These are phyloP conservation scores for Pyrenochaeta sp. DNA, from an alignment of 2,329 filamentous ascomycete species.

Conservation along the genomic window DNA sequence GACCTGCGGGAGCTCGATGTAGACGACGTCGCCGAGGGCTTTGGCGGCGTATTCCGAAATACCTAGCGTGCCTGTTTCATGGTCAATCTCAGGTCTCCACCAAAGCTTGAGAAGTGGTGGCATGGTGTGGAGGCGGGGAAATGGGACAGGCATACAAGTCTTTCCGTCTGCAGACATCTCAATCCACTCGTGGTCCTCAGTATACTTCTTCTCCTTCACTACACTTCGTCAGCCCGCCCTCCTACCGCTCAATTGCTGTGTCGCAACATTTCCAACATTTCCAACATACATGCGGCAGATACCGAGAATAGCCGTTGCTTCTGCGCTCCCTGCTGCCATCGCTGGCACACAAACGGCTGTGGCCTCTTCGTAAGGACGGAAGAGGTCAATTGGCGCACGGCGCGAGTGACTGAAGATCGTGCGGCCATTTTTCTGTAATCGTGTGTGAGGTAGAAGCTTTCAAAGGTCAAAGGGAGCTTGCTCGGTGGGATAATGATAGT, in stretches of 20 bases:
- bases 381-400: conserved; percentile 46
- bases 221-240: conserved; percentile 22
- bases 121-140: conserved; percentile 5
- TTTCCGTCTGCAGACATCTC: conserved; percentile 85
- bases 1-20: conserved; percentile 86
- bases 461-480: conserved; percentile 9
- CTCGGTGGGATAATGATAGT: background rate
- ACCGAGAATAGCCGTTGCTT: conserved; percentile 50
- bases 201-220: conserved; percentile 83
- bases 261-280: conserved; percentile 5
- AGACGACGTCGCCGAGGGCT: conserved; percentile 94
- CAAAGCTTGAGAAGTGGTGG: conserved; percentile 1
- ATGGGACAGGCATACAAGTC: conserved; percentile 64
- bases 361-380: conserved; percentile 31
- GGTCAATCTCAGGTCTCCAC: background rate
- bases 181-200: conserved; percentile 98
- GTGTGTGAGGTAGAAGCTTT: conserved; percentile 11
- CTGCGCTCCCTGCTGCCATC: conserved; percentile 31
- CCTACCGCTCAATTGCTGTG: conserved; percentile 3
- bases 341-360: conserved; percentile 32
- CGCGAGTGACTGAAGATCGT: conserved; percentile 42
- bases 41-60: conserved; percentile 93
- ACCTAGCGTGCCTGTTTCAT: conserved; percentile 69
- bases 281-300: conserved; percentile 42
- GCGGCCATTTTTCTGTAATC: conserved; percentile 44